Base-by-base conservation (phyloP, 768 basidiomycete genomes). In the Xanthoconium stramineum region DNA sequence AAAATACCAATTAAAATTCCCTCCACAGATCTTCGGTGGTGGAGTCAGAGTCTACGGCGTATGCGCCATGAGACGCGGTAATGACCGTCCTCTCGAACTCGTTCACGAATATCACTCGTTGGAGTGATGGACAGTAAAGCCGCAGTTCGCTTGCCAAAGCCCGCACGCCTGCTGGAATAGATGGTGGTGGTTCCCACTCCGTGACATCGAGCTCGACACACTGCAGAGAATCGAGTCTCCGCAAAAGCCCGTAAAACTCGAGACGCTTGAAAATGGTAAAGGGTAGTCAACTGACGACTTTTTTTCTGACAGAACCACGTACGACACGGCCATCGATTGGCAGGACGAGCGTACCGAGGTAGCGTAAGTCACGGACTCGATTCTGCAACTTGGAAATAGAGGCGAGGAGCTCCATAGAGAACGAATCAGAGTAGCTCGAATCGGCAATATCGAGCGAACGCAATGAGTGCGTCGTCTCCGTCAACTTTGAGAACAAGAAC, bases 181-280 rank as follows among this genome's bases (percentile, higher is more conserved):
- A 67, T 10, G 83, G 86, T 9, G 80, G 68, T 10, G 86, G 86
- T 6, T 78, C 76, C 86, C 86, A 89, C 48, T 82, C 80, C 19
- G 82, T 81, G 29, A 88, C 75, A 40, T 88, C 86, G 7, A 88
- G 72, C 61, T 88, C 86, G 47, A 84, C 64, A 59, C 80, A 83
- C 57, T 77, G 74, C 13, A 88, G 74, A 13, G 66, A 71, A 1
- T 72, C 73, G 28, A 87, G 73, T 29, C 73, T 78, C 75, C 82
- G 81, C 54, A 88, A 74, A 30, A 80, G 70, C 5, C 80, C 82
- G 58, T 87, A 88, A 65, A 88, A 83, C 33, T 73, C 70, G 38
- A 89, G 76, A 29, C 86, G 79, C 86, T 87, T 60, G 14, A 54
- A 36, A 53, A 47, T 61, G 15, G 53, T 37, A 55, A 51, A 52